Base-by-base conservation (phyloP, 83 land plant genomes). In the Picea abies region DNA sequence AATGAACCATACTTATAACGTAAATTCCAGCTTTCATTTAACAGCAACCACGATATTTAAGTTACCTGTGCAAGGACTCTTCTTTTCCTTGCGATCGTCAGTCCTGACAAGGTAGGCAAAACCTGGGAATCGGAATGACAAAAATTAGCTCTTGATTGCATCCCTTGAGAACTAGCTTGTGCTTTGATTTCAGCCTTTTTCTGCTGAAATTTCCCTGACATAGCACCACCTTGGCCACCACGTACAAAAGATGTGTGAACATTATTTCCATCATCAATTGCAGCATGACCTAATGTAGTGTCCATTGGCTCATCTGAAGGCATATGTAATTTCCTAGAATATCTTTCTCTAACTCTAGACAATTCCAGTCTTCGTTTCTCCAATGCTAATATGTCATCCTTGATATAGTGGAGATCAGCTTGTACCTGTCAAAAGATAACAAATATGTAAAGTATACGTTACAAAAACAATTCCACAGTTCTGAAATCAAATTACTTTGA, bases 371-470 rank as follows among this genome's bases (percentile, higher is more conserved):
- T 84, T 80, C 89, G 97, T 78, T 89, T 90, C 84, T 98, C 99
- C 15, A 98, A 97, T 62, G 90, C 76, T 76, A 83, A 80, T 81
- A 98, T 90, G 82, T 98, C 99, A 80, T 98, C 99, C 81, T 93
- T 96, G 15, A 98, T 89, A 84, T 82, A 96, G 58, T 93, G 93
- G 47, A 98, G 90, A 86, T 98, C 99, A 76, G 86, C 88, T 93
- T 98, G 98, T 32, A 94, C 82, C 99, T 98, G 83, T 25, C 68
- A 82, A 80, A 60, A 67, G 20, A 52, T 26, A 23, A 35, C 52
- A 86, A 44, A 75, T 4, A 83, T n/a, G 25, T 84, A 17, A 23
- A 25, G 52, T 9, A 76, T 1, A 25, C 25, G 7, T 5, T 25
- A 56, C 12, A 64, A 5, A 79, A 81, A 73, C 4, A 79, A 29